Conservation (phyloP, 208 protist species). For the Trypanosoma cruzi region DNA sequence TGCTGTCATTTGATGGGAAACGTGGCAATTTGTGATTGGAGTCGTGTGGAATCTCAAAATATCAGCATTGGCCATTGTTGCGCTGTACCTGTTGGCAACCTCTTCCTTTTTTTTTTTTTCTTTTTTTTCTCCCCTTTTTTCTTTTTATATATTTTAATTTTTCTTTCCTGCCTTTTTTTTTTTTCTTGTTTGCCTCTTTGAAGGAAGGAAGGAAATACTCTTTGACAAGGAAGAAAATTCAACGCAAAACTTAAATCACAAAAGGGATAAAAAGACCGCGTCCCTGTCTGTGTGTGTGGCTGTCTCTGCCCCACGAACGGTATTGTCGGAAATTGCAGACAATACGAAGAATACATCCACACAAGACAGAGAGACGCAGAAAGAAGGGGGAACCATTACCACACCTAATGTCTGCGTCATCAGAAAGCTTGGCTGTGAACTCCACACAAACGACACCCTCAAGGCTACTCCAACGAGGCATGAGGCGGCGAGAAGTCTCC, state of each 20-base stretch:
- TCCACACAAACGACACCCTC: neutral
- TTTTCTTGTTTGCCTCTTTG: no score
- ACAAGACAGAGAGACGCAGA: no score
- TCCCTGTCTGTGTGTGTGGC: neutral
- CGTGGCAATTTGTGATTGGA: neutral
- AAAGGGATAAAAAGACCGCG: neutral
- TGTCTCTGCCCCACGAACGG: neutral
- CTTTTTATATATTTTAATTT: neutral
- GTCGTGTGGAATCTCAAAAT: neutral
- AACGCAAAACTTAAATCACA: neutral
- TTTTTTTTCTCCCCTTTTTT: conserved; percentile 1
- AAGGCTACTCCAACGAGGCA: neutral
- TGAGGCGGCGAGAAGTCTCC: neutral
- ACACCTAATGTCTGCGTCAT: no score
- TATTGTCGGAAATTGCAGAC: no score
- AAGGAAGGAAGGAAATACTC: no score
- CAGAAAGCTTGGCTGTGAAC: neutral
- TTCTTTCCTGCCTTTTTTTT: no score
- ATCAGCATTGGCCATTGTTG: no score
- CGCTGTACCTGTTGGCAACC: neutral
- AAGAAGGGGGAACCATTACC: no score
- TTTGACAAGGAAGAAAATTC: no score
- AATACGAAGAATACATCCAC: neutral
- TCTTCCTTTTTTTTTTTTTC: conserved; percentile 4
- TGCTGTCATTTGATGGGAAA: neutral